phyloP scores from a whole-genome alignment of 169 alveolate genomes.

The Eimeria falciformis region DNA sequence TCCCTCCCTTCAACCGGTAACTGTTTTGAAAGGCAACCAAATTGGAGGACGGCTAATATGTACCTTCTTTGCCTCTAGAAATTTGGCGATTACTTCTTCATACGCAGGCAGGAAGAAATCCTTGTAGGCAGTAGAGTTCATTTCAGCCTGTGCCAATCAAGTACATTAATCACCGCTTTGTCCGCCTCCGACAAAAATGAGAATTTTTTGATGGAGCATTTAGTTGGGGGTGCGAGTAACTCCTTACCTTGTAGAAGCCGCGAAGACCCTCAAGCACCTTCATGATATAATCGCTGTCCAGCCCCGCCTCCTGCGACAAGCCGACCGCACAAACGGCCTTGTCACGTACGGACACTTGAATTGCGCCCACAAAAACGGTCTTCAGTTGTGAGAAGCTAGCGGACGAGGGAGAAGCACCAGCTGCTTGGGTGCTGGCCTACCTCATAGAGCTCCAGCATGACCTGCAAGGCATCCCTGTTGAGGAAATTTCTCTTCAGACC shows the following conservation, averaged over 20 bases:
- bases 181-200: too few species aligned
- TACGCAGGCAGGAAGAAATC: slow-evolving; percentile 51
- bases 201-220: not conserved
- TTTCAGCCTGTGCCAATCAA: slow-evolving; percentile 21
- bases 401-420: not conserved
- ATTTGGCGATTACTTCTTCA: slow-evolving; percentile 44
- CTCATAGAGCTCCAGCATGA: slow-evolving; percentile 72
- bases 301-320: slow-evolving; percentile 47
- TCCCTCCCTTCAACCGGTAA: too few species aligned
- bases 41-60: not conserved
- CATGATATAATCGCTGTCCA: slow-evolving; percentile 41
- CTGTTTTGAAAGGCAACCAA: too few species aligned
- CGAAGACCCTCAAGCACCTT: slow-evolving; percentile 39
- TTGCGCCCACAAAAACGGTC: not conserved
- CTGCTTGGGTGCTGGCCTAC: slow-evolving; percentile 1
- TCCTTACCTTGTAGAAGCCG: slow-evolving; percentile 64
- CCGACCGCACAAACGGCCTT: not conserved
- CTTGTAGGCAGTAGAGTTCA: slow-evolving; percentile 17
- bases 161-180: too few species aligned
- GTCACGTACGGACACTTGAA: not conserved
- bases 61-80: slow-evolving; percentile 41
- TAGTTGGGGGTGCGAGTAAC: too few species aligned
- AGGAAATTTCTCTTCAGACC: slow-evolving; percentile 56
- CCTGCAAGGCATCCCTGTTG: slow-evolving; percentile 24
- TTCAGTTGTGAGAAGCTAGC: not conserved